Conservation (phyloP, 257 asterid genomes). For the Capsicum chinense region DNA sequence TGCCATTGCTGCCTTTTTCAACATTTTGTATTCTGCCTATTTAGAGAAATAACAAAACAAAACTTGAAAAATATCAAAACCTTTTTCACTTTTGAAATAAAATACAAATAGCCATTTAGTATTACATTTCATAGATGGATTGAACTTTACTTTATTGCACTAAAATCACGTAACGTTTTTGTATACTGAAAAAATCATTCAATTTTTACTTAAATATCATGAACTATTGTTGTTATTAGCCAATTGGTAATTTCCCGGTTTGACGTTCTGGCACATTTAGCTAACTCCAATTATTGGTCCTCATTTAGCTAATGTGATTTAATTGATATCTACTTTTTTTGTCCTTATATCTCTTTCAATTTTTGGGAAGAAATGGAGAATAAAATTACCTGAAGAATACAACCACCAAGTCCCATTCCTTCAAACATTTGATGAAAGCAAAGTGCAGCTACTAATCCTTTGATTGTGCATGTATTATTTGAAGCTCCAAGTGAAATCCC, state of each 20-base stretch:
- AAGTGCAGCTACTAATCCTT: constrained; percentile 51
- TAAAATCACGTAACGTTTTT: not conserved
- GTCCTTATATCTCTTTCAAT: not conserved
- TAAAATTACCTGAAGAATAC: constrained; percentile 52
- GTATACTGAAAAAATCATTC: not conserved
- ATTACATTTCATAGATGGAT: not conserved
- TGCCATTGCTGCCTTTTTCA: constrained; percentile 43
- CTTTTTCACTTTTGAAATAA: not conserved
- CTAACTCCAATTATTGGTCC: not conserved
- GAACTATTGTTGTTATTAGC: not conserved
- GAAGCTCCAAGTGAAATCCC: constrained; percentile 53
- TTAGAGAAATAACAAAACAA: fast-evolving
- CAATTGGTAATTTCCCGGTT: not conserved
- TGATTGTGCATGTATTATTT: constrained; percentile 47
- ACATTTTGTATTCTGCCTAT: constrained; percentile 43
- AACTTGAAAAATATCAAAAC: not conserved
- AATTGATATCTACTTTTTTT: not conserved
- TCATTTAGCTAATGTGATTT: not conserved
- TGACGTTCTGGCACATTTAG: not conserved
- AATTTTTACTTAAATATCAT: not conserved
- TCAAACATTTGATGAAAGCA: constrained; percentile 58
- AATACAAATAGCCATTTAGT: not conserved
- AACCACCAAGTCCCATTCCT: constrained; percentile 62
- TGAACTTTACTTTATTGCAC: not conserved
- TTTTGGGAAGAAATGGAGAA: not conserved